These are phyloP conservation scores for Picea glauca DNA, from an alignment of 75 land plant genomes.

Conservation along the genomic window DNA sequence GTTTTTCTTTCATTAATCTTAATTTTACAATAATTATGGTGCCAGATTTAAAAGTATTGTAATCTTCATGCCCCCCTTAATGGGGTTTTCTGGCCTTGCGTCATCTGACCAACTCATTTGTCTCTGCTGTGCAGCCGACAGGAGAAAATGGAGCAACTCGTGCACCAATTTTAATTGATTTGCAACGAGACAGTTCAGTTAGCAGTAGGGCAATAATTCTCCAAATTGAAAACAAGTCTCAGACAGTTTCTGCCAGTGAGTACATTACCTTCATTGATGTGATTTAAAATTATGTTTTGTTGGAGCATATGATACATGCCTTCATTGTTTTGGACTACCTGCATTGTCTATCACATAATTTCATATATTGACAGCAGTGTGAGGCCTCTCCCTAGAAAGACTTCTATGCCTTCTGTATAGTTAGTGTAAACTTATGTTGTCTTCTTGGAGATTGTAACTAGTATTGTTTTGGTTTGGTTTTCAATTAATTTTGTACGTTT, in stretches of 20 bases:
- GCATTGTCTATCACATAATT: too few species aligned
- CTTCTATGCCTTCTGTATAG: background rate
- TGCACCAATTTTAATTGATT: slow-evolving; percentile 86
- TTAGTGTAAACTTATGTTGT: background rate
- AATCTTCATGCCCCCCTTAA: too few species aligned
- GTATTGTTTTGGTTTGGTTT: background rate
- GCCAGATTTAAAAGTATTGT: background rate
- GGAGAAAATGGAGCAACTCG: slow-evolving; percentile 99
- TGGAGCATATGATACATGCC: background rate
- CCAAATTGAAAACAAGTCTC: slow-evolving; percentile 79
- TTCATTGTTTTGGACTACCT: background rate
- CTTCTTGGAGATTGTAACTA: background rate
- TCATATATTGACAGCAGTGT: background rate
- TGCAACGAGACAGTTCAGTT: slow-evolving; percentile 62
- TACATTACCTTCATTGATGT: slow-evolving; percentile 9
- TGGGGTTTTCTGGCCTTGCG: background rate
- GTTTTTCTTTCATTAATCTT: background rate
- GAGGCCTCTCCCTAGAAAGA: background rate
- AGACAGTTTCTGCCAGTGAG: slow-evolving; percentile 93
- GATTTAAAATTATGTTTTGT: background rate
- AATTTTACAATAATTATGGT: background rate
- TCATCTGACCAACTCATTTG: background rate
- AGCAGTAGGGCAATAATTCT: slow-evolving; percentile 59
- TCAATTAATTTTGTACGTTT: background rate
- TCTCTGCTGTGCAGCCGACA: slow-evolving; percentile 66